Evolutionary conservation across 2,329 filamentous ascomycete genomes (phyloP).

Genomic region (Paecilomyces niveus): DNA sequence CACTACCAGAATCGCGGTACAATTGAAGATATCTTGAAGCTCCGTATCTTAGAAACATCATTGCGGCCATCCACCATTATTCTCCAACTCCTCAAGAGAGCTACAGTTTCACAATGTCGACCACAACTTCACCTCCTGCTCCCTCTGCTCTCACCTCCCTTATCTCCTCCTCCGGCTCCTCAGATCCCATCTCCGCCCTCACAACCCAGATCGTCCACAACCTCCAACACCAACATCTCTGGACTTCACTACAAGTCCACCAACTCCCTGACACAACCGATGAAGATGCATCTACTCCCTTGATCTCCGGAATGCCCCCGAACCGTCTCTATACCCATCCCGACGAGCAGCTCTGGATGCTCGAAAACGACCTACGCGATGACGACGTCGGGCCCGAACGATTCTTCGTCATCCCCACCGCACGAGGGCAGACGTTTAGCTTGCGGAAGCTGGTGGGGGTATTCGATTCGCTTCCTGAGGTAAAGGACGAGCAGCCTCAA

Average conservation of each 20-base stretch:
- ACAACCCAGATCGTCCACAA: slow-evolving; percentile 56
- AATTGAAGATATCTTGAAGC: neutral
- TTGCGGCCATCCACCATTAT: slow-evolving; percentile 3
- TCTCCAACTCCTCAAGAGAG: slow-evolving; percentile 6
- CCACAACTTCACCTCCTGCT: slow-evolving; percentile 9
- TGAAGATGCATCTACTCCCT: slow-evolving; percentile 23
- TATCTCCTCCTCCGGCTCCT: slow-evolving; percentile 22
- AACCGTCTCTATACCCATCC: slow-evolving; percentile 56
- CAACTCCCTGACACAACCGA: neutral
- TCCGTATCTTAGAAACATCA: neutral
- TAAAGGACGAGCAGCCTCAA: slow-evolving; percentile 4
- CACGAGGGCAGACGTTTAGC: slow-evolving; percentile 55
- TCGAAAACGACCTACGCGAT: slow-evolving; percentile 44
- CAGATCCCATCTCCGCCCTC: slow-evolving; percentile 35
- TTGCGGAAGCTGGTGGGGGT: slow-evolving; percentile 48
- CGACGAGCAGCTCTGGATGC: slow-evolving; percentile 55
- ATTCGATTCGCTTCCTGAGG: slow-evolving; percentile 46
- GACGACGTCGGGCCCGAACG: slow-evolving; percentile 43
- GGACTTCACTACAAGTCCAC: slow-evolving; percentile 51
- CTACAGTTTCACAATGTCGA: neutral
- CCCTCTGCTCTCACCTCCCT: slow-evolving; percentile 36
- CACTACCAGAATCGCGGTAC: neutral
- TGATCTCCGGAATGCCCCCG: slow-evolving; percentile 57
- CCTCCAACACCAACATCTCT: slow-evolving; percentile 56
- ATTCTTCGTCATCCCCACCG: slow-evolving; percentile 55